Evolutionary conservation across 768 basidiomycete genomes (phyloP), one percentile per base, ranked within the genome.

Genomic region (Lanmaoa rubissima): DNA sequence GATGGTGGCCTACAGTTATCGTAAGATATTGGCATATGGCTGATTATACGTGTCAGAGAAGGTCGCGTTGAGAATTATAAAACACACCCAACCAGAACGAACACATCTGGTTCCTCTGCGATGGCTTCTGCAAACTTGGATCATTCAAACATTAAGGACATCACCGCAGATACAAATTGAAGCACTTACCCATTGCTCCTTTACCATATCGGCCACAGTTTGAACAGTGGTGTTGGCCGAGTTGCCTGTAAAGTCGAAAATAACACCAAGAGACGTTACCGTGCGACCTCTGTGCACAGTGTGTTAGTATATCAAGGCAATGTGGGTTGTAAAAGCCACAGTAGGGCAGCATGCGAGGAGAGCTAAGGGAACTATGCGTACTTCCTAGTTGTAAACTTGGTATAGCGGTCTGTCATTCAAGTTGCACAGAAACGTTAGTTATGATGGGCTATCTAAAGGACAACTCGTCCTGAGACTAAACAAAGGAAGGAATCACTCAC

Each of bases 11-110:
- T 55, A 84, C 89, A 90, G 57, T 87, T 82, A 62, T 91, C 85
- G 42, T 78, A 70, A 13, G 80, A 70, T 6, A 92, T 81, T 3
- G 90, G 90, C 92, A 95, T 94, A 69, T 96, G 93, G 17, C 88
- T 91, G 46, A 34, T 19, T 10, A n/a, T 28, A 34, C 11, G 2
- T 35, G 28, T 64, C 42, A 59, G 45, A 24, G 5, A 40, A 10
- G 48, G 31, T 21, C 47, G 2, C 5, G 42, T 48, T 10, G 39
- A 35, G 16, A 19, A 12, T 6, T 1, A 49, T 54, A 39, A 52
- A 51, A 63, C 79, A 34, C 50, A 85, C 87, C 87, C 85, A 53
- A 79, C 80, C 51, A 92, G 79, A 52, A 91, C 65, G 75, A 95
- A 96, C 57, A 92, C 76, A 69, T 94, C 92, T 14, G 93, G 92